Evolutionary conservation across 345 rosid genomes (phyloP), one percentile per base, ranked within the genome.

Genomic region (Brassica cretica): DNA sequence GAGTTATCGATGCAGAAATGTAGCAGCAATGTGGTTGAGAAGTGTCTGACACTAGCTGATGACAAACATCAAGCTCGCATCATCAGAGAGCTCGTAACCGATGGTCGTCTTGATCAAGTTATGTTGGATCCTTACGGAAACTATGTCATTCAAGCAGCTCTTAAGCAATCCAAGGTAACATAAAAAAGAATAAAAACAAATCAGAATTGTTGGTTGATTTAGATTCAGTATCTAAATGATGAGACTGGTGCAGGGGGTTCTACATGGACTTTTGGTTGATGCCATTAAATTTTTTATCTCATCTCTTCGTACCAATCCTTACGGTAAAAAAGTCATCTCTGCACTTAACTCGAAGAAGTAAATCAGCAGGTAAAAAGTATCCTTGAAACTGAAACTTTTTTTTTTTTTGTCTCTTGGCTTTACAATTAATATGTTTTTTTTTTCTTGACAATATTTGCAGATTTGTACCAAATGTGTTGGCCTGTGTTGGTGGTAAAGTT

Each of bases 11-110:
- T 90, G 91, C 95, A 88, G 86, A 93, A 93, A 73, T 93, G 90
- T 75, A 88, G 96, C 84, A 93, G 97, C 83, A 93, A 93, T 61
- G 97, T 93, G 67, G 96, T 93, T 32, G 97, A 93, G 84, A 90
- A 86, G 76, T 93, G 96, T 78, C 79, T 93, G 70, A 84, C 84
- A 79, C 81, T 84, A 77, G 84, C 88, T 11, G 83, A 82, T 68
- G 94, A 90, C 19, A 89, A 86, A 63, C 76, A 66, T 30, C 71
- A 81, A 67, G 61, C 81, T 69, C 63, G 81, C 32, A 85, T 90
- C 66, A 80, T 90, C 21, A 61, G 61, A 72, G 96, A 90, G 78
- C 89, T 93, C 70, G 79, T 93, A 58, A 85, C 41, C 73, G 79
- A 80, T 80, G 78, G 86, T 66, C 85, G 84, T 78, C 63, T 90